These are phyloP conservation scores for Aspergillus ruber DNA, from an alignment of 2,329 filamentous ascomycete species.

Conservation along the genomic window DNA sequence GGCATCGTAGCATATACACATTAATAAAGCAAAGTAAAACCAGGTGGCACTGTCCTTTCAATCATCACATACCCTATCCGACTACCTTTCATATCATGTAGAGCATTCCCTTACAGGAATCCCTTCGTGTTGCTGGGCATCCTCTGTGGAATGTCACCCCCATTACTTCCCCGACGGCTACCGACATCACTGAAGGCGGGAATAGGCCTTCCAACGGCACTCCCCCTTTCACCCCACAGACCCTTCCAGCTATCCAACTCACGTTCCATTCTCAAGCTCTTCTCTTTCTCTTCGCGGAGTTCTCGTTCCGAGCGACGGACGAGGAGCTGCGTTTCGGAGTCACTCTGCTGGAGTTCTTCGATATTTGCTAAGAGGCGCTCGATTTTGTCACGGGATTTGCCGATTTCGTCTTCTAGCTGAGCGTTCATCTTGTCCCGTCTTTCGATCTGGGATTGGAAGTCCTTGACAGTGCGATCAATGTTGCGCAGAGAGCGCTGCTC, in stretches of 20 bases:
- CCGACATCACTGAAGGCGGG: conserved; percentile 33
- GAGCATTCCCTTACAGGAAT: conserved; percentile 52
- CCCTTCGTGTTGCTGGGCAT: conserved; percentile 72
- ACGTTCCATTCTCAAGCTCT: conserved; percentile 70
- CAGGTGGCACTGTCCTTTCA: conserved; percentile 3
- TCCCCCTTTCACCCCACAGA: conserved; percentile 57
- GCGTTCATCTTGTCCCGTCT: conserved; percentile 82
- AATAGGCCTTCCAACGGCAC: conserved; percentile 25
- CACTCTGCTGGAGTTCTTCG: conserved; percentile 84
- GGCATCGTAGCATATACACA: conserved; percentile 12
- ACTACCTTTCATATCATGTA: not conserved
- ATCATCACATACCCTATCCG: conserved; percentile 4
- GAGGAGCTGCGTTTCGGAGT: conserved; percentile 72
- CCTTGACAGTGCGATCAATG: conserved; percentile 87
- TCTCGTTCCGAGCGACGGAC: conserved; percentile 85
- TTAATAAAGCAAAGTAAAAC: conserved; percentile 7
- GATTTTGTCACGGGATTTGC: conserved; percentile 80
- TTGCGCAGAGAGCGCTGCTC: conserved; percentile 85
- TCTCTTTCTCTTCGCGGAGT: conserved; percentile 81
- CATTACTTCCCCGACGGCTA: conserved; percentile 34
- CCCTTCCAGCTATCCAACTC: conserved; percentile 79
- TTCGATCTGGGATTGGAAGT: conserved; percentile 85
- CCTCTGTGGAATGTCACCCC: conserved; percentile 53
- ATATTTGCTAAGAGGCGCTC: conserved; percentile 85
- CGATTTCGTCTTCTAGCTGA: conserved; percentile 75